phyloP scores from a whole-genome alignment of 208 protist genomes.

The Crithidia acanthocephali region DNA sequence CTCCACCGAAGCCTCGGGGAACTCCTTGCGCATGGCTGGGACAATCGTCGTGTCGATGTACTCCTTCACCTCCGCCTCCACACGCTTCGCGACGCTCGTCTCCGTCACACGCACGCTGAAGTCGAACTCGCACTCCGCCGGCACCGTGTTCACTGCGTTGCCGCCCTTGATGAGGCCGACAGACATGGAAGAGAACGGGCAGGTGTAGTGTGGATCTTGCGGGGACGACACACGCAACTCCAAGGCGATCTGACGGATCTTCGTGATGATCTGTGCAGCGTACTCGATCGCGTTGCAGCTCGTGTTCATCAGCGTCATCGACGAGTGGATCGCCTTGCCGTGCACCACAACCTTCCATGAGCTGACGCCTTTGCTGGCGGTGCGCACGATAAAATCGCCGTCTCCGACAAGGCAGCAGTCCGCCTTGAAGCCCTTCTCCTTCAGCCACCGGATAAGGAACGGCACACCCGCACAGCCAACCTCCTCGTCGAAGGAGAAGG shows the following conservation, averaged over 20 bases:
- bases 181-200: constrained; percentile 34
- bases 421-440: constrained; percentile 39
- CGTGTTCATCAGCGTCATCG: constrained; percentile 42
- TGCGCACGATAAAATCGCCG: constrained; percentile 27
- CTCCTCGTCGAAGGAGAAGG: constrained; percentile 62
- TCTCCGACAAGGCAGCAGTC: constrained; percentile 52
- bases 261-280: constrained; percentile 48
- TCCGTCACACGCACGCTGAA: constrained; percentile 50
- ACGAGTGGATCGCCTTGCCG: constrained; percentile 59
- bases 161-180: constrained; percentile 48
- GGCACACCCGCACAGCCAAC: constrained; percentile 43
- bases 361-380: constrained; percentile 40
- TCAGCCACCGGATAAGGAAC: constrained; percentile 41
- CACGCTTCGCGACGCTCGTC: constrained; percentile 14
- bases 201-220: constrained; percentile 33
- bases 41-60: constrained; percentile 42
- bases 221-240: constrained; percentile 25
- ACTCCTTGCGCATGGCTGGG: constrained; percentile 49
- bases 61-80: constrained; percentile 36
- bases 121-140: constrained; percentile 45
- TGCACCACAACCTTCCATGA: constrained; percentile 40
- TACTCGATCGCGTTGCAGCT: constrained; percentile 52
- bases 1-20: constrained; percentile 33
- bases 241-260: constrained; percentile 36
- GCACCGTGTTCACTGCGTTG: constrained; percentile 58